These are phyloP conservation scores for Dictyostelium intermedium DNA, from an alignment of 78 protist genomes.

Conservation along the genomic window DNA sequence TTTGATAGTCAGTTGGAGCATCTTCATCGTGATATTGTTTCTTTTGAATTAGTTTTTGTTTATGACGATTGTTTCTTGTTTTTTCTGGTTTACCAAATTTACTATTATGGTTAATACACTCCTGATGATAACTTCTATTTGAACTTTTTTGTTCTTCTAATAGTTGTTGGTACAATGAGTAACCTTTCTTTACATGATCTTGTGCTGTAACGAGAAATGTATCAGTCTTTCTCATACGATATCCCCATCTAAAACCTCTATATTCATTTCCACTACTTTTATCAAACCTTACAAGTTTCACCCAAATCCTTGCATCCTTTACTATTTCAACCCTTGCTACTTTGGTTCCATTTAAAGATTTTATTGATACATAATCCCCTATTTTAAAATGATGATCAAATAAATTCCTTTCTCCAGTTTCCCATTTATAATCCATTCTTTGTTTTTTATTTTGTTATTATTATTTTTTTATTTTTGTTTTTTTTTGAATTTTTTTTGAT, in stretches of 20 bases:
- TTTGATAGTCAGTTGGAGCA: not conserved
- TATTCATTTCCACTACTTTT: not conserved
- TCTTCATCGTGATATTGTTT: not conserved
- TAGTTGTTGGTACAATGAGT: not conserved
- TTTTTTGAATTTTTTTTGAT: too few relatives aligned
- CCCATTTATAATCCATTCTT: not conserved
- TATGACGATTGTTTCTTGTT: not conserved
- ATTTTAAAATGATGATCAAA: not conserved
- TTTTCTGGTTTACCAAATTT: not conserved
- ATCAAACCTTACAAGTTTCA: not conserved
- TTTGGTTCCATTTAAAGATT: not conserved
- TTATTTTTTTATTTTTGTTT: too few relatives aligned
- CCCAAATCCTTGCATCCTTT: not conserved
- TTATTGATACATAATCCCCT: not conserved
- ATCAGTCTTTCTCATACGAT: not conserved
- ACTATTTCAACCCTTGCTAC: not conserved
- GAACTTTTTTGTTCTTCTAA: not conserved
- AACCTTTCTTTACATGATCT: not conserved
- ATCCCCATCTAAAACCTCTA: not conserved
- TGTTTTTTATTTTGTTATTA: too few relatives aligned
- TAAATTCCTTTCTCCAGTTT: not conserved
- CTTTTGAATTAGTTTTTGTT: not conserved
- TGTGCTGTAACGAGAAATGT: not conserved
- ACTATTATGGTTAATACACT: not conserved
- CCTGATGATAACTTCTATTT: not conserved